Percentiles rank a stretch among this genome's conserved stretches.
These are phyloP conservation scores for Cicer cuneatum DNA, from an alignment of 306 rosid genomes.

Conservation along the genomic window DNA sequence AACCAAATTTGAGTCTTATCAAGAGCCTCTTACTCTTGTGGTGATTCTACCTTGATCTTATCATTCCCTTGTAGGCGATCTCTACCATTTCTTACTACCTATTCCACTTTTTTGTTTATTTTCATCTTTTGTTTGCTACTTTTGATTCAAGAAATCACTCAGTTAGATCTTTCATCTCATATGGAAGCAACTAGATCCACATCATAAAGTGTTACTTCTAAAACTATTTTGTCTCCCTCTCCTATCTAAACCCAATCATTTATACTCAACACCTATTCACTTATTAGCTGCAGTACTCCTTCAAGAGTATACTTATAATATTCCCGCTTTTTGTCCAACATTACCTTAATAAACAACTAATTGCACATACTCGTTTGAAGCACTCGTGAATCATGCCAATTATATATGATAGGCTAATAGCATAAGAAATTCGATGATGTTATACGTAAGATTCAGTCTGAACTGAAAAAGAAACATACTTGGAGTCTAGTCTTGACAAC, in stretches of 20 bases:
- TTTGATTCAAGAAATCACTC: too few species aligned
- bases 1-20: too few species aligned
- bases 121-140: too few species aligned
- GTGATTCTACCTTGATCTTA: too few species aligned
- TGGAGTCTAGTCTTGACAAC: constrained; percentile 95
- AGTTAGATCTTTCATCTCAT: too few species aligned
- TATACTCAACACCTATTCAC: neutral
- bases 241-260: neutral
- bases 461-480: constrained; percentile 55
- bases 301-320: constrained; percentile 6
- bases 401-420: constrained; percentile 11
- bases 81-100: too few species aligned
- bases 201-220: neutral
- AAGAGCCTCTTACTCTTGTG: too few species aligned
- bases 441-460: neutral
- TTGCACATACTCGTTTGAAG: neutral
- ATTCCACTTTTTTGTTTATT: too few species aligned
- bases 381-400: constrained; percentile 31
- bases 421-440: constrained; percentile 14
- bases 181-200: too few species aligned
- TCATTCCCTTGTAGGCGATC: too few species aligned
- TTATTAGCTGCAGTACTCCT: neutral
- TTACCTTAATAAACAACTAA: constrained; percentile 4
- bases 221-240: neutral
- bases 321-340: neutral